Base-by-base conservation (phyloP, 805 yeast species). In the Wickerhamiella australiensis region DNA sequence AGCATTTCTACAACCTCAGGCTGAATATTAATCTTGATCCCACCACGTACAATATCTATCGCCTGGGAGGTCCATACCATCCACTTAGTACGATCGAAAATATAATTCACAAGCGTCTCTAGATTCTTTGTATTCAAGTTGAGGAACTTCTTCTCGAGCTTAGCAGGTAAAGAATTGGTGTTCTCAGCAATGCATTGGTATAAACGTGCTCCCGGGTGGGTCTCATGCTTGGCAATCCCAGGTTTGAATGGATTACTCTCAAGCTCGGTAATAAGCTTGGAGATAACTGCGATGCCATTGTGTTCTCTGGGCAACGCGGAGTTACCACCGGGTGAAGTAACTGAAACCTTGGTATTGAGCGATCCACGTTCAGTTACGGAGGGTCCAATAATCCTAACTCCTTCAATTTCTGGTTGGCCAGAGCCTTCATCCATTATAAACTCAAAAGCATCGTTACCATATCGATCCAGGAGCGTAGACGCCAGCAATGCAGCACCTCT, bases 261-360 rank as follows among this genome's bases (percentile, higher is more conserved):
- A 38, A 85, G 67, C 15, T 61, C 56, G 8, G 68, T 62, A 9
- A 80, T 68, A 49, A 84, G 66, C 50, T 80, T 77, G 2, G 85
- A 70, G 47, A 80, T 68, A 27, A 85, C 73, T 11, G 92, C 94
- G 64, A 85, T 82, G 1, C 82, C 74, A 3, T 92, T 83, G 59
- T 85, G 92, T 43, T 76, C 80, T 2, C 88, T 88, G 6, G 94
- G 92, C n/a, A 73, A 62, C 7, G 88, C 80, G 1, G 90, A 78
- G 61, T 83, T 94, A 5, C 94, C 94, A 36, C 94, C 94, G 9
- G 78, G 77, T 20, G 84, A 78, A 21, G 65, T 65, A 36, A 82
- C 65, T 3, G 70, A 68, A 37, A 81, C 67, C 23, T 59, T 53
- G 3, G 73, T 57, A 55, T 78, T 79, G 20, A 79, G 60, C 51